Evolutionary conservation across 1,284 basidiomycete genomes (phyloP).

Genomic region (Stereum hirsutum): DNA sequence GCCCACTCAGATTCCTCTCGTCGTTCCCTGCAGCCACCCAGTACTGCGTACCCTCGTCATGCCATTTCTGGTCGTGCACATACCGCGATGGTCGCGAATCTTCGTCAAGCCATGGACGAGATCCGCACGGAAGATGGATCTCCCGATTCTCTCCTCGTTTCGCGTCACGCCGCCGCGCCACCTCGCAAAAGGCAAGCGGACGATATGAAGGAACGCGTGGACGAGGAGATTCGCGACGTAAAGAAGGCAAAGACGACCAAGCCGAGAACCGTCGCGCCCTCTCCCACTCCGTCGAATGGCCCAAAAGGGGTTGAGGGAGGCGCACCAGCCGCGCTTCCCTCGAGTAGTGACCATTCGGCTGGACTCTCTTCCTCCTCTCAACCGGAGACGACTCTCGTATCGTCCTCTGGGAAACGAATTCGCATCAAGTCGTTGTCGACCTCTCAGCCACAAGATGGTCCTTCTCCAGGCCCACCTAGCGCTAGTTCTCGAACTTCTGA

Average conservation of each 20-base stretch:
- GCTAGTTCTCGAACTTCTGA: constrained; percentile 6
- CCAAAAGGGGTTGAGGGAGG: constrained; percentile 28
- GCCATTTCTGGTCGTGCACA: constrained; percentile 28
- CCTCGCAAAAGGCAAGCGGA: constrained; percentile 36
- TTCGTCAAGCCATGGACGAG: constrained; percentile 38
- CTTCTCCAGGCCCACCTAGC: constrained; percentile 1
- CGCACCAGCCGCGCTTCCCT: constrained; percentile 9
- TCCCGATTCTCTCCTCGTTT: constrained; percentile 34
- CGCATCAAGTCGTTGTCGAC: constrained; percentile 23
- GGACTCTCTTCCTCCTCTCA: constrained; percentile 12
- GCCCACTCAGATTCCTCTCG: constrained; percentile 14
- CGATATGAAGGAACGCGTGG: constrained; percentile 27
- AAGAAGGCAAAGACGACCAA: constrained; percentile 12
- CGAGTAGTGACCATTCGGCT: no score
- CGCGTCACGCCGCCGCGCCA: constrained; percentile 34
- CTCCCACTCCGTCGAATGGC: neutral
- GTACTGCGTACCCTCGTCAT: constrained; percentile 38
- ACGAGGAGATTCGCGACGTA: constrained; percentile 30
- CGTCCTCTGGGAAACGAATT: constrained; percentile 29
- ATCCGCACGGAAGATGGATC: constrained; percentile 35
- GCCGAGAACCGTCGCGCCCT: neutral
- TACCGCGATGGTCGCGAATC: constrained; percentile 30
- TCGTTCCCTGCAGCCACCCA: constrained; percentile 14
- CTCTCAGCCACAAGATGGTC: constrained; percentile 9
- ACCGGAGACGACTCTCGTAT: constrained; percentile 21